A percentile compares a stretch with the other conserved stretches of the same genome.
Evolutionary conservation across 306 rosid genomes (phyloP).

Genomic region (Castanea mollissima): DNA sequence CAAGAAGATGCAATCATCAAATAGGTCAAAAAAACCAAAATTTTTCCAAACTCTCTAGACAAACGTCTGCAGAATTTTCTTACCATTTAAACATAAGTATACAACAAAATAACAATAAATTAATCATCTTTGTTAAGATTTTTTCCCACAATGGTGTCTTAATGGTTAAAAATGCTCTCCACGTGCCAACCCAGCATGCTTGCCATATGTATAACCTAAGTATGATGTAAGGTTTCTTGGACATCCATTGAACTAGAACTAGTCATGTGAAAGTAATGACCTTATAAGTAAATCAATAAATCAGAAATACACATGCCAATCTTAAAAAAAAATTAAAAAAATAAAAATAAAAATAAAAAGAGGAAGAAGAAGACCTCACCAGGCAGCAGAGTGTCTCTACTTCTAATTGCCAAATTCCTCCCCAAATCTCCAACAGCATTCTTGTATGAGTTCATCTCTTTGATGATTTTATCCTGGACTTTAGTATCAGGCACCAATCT

Average conservation of each 20-base stretch:
- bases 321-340: slow-evolving; percentile 7
- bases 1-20: too few relatives aligned
- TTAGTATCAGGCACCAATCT: slow-evolving; percentile 81
- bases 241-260: too few relatives aligned
- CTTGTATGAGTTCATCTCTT: slow-evolving; percentile 75
- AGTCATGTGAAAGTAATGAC: too few relatives aligned
- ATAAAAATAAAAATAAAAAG: slow-evolving; percentile 14
- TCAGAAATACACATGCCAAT: too few relatives aligned
- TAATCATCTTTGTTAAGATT: not conserved
- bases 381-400: slow-evolving; percentile 81
- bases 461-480: slow-evolving; percentile 80
- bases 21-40: too few relatives aligned
- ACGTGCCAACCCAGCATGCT: not conserved
- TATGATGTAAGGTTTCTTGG: not conserved
- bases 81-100: too few relatives aligned
- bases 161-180: too few relatives aligned
- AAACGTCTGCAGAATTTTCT: too few relatives aligned
- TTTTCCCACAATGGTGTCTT: not conserved
- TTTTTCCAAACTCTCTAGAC: too few relatives aligned
- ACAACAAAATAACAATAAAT: too few relatives aligned
- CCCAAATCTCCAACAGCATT: slow-evolving; percentile 78
- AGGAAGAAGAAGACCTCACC: slow-evolving; percentile 52
- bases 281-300: too few relatives aligned
- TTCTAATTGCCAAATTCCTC: slow-evolving; percentile 87
- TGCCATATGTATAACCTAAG: not conserved